These are phyloP conservation scores for Neurospora sp. DNA, from an alignment of 495 filamentous ascomycete genomes.

Conservation along the genomic window DNA sequence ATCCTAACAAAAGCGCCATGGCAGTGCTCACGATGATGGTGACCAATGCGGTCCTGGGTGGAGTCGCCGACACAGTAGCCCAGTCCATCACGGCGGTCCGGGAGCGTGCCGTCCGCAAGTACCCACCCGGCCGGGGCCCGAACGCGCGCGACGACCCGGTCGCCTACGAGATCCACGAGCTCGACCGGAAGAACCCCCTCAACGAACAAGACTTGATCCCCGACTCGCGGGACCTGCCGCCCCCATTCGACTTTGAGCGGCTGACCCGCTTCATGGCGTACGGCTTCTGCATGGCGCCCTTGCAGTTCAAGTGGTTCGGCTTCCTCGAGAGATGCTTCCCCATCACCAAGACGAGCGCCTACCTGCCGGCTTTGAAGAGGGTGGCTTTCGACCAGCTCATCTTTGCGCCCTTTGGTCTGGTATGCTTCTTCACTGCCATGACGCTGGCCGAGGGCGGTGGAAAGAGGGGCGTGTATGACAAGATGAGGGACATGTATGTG, in stretches of 20 bases:
- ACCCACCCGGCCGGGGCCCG: conserved; percentile 18
- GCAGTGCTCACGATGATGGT: conserved; percentile 95
- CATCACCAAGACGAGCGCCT: conserved; percentile 63
- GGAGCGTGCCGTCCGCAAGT: conserved; percentile 52
- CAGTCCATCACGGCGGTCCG: conserved; percentile 83
- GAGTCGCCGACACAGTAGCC: conserved; percentile 78
- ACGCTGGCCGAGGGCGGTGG: conserved; percentile 92
- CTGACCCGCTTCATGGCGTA: conserved; percentile 91
- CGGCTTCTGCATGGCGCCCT: conserved; percentile 86
- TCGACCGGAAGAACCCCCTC: conserved; percentile 74
- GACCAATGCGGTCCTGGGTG: conserved; percentile 87
- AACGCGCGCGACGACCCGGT: conserved; percentile 55
- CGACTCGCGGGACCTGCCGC: conserved; percentile 48
- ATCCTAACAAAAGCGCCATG: conserved; percentile 2
- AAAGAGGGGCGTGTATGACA: conserved; percentile 62
- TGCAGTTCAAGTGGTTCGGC: conserved; percentile 96
- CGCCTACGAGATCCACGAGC: conserved; percentile 81
- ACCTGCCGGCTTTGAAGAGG: conserved; percentile 72
- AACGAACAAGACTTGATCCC: conserved; percentile 57
- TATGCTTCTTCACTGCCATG: conserved; percentile 91
- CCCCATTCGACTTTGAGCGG: conserved; percentile 92
- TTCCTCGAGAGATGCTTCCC: conserved; percentile 80
- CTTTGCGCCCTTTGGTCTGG: conserved; percentile 88
- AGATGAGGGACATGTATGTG: conserved; percentile 87
- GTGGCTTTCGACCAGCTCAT: conserved; percentile 91